A percentile compares a stretch with the other conserved stretches of the same genome.
phyloP scores from a whole-genome alignment of 2,329 filamentous ascomycete species.

The Fusarium sororula region DNA sequence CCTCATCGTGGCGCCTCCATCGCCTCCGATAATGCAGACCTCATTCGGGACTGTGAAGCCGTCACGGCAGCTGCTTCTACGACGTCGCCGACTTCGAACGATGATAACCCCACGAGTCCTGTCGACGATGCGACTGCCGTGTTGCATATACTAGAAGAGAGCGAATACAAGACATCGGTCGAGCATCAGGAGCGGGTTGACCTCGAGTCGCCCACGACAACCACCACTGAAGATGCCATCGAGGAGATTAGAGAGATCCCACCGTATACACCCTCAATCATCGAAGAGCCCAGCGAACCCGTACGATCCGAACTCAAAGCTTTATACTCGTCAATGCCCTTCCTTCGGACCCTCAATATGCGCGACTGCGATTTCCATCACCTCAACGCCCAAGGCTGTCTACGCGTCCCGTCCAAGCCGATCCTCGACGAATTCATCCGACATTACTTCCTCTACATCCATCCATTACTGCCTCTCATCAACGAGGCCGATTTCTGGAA shows the following conservation, averaged over 20 bases:
- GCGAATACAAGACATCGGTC: not conserved
- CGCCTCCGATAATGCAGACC: not conserved
- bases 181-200: not conserved
- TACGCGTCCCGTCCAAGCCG: constrained; percentile 28
- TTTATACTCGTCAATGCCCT: constrained; percentile 31
- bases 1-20: not conserved
- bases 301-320: constrained; percentile 29
- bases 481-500: constrained; percentile 33
- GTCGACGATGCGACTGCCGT: constrained; percentile 3
- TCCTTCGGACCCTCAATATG: constrained; percentile 22
- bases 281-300: not conserved
- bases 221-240: not conserved
- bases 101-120: constrained; percentile 1
- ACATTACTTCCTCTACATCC: constrained; percentile 35
- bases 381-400: constrained; percentile 25
- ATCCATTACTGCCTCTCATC: constrained; percentile 24
- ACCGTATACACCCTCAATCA: not conserved
- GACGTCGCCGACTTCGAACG: constrained; percentile 4
- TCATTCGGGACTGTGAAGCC: constrained; percentile 3
- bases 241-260: not conserved
- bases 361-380: constrained; percentile 25
- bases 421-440: constrained; percentile 33
- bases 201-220: not conserved
- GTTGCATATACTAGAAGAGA: not conserved
- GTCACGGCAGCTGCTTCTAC: constrained; percentile 7